Evolutionary conservation across 2,329 filamentous ascomycete species (phyloP), one percentile per base, ranked within the genome.

Genomic region (Diaporthe amygdali): DNA sequence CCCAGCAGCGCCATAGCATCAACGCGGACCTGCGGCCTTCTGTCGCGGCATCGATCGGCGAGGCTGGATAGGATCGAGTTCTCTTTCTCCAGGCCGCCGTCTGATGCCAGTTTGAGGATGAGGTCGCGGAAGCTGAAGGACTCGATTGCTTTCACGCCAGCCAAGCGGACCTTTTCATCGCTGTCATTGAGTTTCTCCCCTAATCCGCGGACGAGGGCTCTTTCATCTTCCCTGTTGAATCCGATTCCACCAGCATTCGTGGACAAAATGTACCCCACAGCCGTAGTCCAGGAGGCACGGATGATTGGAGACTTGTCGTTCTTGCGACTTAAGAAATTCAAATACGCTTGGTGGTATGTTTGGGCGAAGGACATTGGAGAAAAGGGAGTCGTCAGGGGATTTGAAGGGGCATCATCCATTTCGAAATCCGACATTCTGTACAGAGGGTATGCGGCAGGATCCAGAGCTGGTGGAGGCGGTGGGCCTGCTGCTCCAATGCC

Each of bases 201-300:
- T 25, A 98, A 85, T 10, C 90, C 90, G 72, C 89, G 89, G 56
- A 98, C 89, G 46, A 98, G 88, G 55, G 88, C 86, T 64, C 88
- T 87, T 79, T 97, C 94, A 74, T 98, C 96, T 70, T 94, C 92
- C 8, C 92, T 88, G 77, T 93, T 95, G 49, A 98, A 85, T 0
- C 96, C 96, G 75, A 96, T 96, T 30, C 94, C 94, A 56, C 96
- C 96, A 30, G 94, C 96, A 30, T 94, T 96, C 0, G 96, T 98
- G n/a, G 93, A 89, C 10, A 99, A 83, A 69, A 99, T 97, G 75
- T 95, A 90, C 7, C 95, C 95, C 46, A 93, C 91, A 14, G 92
- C 93, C 0, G 92, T 93, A 1, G 93, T 93, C 96, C 96, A 99
- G 2, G 93, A 93, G 7, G 94, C 90, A 73, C 96, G 91, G 66